These are phyloP conservation scores for Astraeus odoratus DNA, from an alignment of 768 basidiomycete species.

Conservation along the genomic window DNA sequence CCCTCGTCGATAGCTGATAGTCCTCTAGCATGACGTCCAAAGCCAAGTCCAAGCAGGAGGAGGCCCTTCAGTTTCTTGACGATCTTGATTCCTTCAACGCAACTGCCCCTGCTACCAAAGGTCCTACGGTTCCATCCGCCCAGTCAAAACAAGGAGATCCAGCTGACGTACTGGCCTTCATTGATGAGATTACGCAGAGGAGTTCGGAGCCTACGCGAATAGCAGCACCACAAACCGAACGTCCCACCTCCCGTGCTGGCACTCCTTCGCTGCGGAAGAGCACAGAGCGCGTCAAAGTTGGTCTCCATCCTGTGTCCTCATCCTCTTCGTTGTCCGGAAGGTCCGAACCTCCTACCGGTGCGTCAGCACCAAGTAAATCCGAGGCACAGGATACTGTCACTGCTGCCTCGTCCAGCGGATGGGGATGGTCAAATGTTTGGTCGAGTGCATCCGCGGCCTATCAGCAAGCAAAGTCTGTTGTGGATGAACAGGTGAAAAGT, in stretches of 20 bases:
- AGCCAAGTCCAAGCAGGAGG: constrained; percentile 74
- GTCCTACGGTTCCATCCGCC: constrained; percentile 14
- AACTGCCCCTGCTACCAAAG: constrained; percentile 16
- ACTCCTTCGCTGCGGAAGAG: constrained; percentile 70
- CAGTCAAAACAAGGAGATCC: constrained; percentile 47
- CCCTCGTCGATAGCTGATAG: neutral
- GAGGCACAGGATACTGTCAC: constrained; percentile 13
- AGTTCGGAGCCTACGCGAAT: constrained; percentile 69
- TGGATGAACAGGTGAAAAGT: constrained; percentile 90
- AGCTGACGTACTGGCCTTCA: constrained; percentile 83
- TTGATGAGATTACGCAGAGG: constrained; percentile 93
- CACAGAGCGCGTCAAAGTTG: constrained; percentile 69
- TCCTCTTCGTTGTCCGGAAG: constrained; percentile 35
- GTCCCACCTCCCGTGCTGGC: constrained; percentile 55
- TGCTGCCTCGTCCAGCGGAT: constrained; percentile 31
- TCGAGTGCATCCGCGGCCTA: constrained; percentile 77
- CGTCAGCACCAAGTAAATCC: constrained; percentile 13
- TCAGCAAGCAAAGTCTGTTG: constrained; percentile 79
- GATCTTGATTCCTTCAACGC: constrained; percentile 56
- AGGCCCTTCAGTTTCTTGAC: constrained; percentile 89
- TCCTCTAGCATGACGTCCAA: constrained; percentile 30
- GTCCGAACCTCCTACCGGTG: constrained; percentile 24
- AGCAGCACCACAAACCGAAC: constrained; percentile 46
- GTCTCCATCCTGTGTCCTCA: constrained; percentile 37
- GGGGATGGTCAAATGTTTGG: constrained; percentile 92